Conservation (phyloP, 2,329 filamentous ascomycete genomes). For the Diaporthe helianthi region DNA sequence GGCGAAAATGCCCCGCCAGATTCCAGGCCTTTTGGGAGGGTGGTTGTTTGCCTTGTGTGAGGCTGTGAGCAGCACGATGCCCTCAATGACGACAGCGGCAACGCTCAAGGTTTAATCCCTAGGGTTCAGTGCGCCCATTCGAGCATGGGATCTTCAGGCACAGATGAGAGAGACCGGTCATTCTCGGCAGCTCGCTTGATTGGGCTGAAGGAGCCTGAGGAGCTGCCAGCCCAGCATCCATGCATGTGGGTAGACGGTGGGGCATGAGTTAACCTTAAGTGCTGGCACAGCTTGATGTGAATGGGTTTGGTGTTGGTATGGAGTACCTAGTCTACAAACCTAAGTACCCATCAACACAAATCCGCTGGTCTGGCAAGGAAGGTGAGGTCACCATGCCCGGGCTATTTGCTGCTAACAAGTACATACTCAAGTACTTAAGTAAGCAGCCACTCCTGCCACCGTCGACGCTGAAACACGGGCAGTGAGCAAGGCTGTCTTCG, state of each 20-base stretch:
- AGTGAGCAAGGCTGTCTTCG: not conserved
- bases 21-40: not conserved
- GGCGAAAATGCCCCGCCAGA: not conserved
- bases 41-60: not conserved
- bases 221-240: too few relatives aligned
- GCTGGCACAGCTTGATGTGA: too few relatives aligned
- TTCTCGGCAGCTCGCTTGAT: too few relatives aligned
- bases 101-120: not conserved
- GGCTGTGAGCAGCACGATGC: slow-evolving; percentile 10
- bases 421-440: too few relatives aligned
- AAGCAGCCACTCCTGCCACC: too few relatives aligned
- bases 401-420: too few relatives aligned
- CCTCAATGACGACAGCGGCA: slow-evolving; percentile 29
- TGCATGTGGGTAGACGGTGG: not conserved
- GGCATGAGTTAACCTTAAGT: too few relatives aligned
- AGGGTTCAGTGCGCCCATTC: not conserved
- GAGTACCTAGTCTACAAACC: too few relatives aligned
- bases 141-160: slow-evolving; percentile 26
- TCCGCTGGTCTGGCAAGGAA: not conserved
- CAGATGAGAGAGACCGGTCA: not conserved
- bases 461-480: too few relatives aligned
- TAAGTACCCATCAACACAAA: slow-evolving; percentile 7
- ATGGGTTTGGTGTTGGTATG: too few relatives aligned
- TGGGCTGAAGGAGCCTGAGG: too few relatives aligned
- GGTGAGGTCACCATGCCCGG: not conserved